These are phyloP conservation scores for Dictyostelium citrinum DNA, from an alignment of 78 protist species.

Conservation along the genomic window DNA sequence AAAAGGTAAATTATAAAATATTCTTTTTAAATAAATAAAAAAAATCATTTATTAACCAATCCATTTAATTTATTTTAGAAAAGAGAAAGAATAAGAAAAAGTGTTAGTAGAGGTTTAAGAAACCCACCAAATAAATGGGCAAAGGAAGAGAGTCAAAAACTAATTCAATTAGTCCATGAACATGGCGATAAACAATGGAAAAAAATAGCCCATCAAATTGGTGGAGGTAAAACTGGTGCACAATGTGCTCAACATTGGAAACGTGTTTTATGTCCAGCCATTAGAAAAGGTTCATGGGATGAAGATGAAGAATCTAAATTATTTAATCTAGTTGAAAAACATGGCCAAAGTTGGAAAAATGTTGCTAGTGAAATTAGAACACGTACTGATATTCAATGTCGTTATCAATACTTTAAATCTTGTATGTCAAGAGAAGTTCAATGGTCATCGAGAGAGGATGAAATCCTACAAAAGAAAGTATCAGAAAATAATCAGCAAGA, in stretches of 20 bases:
- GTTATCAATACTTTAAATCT: constrained; percentile 68
- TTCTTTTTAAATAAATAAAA: no score
- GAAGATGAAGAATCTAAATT: constrained; percentile 70
- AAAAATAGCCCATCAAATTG: constrained; percentile 68
- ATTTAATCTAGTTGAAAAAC: constrained; percentile 52
- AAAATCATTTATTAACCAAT: not conserved
- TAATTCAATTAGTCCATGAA: constrained; percentile 64
- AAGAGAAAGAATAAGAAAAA: constrained; percentile 57
- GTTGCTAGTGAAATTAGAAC: constrained; percentile 61
- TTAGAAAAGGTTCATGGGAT: constrained; percentile 69
- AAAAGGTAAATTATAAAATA: not conserved
- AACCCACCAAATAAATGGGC: constrained; percentile 79
- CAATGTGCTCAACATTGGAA: constrained; percentile 80
- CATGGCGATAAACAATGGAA: constrained; percentile 79
- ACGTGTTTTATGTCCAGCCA: constrained; percentile 70
- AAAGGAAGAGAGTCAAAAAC: constrained; percentile 46
- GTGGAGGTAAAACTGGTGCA: constrained; percentile 75
- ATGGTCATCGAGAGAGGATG: constrained; percentile 70
- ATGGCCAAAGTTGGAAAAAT: constrained; percentile 73
- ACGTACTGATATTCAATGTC: constrained; percentile 67
- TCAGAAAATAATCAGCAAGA: constrained; percentile 45
- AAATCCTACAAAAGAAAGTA: constrained; percentile 47
- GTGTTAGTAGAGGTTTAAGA: constrained; percentile 62
- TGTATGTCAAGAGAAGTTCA: constrained; percentile 73
- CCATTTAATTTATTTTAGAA: no score